Evolutionary conservation across 202 grass and related monocot genomes (phyloP).

Genomic region (Zizania palustris): DNA sequence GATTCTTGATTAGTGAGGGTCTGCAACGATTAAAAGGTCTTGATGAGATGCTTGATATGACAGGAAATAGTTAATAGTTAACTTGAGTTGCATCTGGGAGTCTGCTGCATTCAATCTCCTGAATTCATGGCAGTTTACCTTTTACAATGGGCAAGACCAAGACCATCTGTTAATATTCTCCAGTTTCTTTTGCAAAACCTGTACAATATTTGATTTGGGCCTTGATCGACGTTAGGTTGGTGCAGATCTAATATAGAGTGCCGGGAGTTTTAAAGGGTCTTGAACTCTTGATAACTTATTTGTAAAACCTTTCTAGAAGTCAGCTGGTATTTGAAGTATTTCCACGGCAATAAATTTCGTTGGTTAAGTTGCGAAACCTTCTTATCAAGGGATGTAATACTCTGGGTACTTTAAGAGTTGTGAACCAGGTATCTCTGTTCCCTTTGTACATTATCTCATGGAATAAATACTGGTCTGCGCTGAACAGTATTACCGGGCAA

Average conservation of each 20-base stretch:
- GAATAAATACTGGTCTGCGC: neutral
- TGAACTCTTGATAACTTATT: neutral
- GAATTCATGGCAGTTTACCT: constrained; percentile 11
- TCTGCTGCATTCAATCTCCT: constrained; percentile 6
- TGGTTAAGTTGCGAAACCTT: neutral
- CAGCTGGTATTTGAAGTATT: neutral
- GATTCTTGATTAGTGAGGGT: constrained; percentile 82
- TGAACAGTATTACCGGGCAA: neutral
- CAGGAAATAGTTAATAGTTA: constrained; percentile 61
- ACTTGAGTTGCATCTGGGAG: constrained; percentile 29
- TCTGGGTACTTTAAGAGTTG: neutral
- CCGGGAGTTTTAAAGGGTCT: neutral
- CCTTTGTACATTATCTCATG: constrained; percentile 24
- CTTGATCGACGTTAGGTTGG: neutral
- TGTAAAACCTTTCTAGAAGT: constrained; percentile 4
- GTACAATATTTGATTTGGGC: neutral
- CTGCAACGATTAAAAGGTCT: constrained; percentile 85
- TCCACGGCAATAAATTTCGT: neutral
- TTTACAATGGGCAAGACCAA: neutral
- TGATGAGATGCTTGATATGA: constrained; percentile 96
- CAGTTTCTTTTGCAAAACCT: neutral
- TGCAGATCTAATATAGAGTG: neutral
- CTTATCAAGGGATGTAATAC: neutral
- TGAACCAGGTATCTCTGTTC: too few species aligned
- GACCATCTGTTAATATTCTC: neutral